Base-by-base conservation (phyloP, 1,284 basidiomycete genomes). In the Heterobasidion occidentale region DNA sequence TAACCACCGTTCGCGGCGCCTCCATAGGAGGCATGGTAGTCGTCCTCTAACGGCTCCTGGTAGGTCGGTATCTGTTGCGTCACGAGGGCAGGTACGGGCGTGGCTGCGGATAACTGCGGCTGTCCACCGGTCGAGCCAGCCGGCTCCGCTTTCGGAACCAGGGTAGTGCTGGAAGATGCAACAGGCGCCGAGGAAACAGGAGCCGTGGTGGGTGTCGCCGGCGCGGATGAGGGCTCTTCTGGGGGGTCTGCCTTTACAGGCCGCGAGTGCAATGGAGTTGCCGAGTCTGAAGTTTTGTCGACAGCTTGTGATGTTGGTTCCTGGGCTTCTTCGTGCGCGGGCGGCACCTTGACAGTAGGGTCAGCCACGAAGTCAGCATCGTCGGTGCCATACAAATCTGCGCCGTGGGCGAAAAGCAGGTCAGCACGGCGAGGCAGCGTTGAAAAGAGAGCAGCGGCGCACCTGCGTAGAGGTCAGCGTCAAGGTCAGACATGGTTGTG, bases 401-500 rank as follows among this genome's bases (percentile, higher is more conserved):
- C 2, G 12, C 9, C 27, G 11, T 14, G 17, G 42, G 6, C 42
- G 11, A 48, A 15, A 60, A 61, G 60, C 53, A 46, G 36, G 46
- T 67, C 51, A 56, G 58, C 52, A 42, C 35, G 34, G 8, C 19
- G 19, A 44, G 48, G 9, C 19, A 34, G 35, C 20, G 36, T 46
- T 44, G 46, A 48, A 36, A 45, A 46, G 33, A 44, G 48, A 58
- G 34, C 45, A 33, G 59, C 36, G 12, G 60, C 79, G 54, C 65
- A 86, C 88, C 88, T 65, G 88, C 89, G 65, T 92, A 92, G 59
- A 92, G 77, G 70, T 92, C 88, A 74, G 87, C 85, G 69, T 91
- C 89, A 68, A 90, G 84, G 74, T 90, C 87, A 61, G 87, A 84
- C 83, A 84, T 62, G 61, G 64, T 66, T 62, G 67, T 67, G 67